phyloP scores from a whole-genome alignment of 768 basidiomycete genomes.

The Auriscalpium microsporum region DNA sequence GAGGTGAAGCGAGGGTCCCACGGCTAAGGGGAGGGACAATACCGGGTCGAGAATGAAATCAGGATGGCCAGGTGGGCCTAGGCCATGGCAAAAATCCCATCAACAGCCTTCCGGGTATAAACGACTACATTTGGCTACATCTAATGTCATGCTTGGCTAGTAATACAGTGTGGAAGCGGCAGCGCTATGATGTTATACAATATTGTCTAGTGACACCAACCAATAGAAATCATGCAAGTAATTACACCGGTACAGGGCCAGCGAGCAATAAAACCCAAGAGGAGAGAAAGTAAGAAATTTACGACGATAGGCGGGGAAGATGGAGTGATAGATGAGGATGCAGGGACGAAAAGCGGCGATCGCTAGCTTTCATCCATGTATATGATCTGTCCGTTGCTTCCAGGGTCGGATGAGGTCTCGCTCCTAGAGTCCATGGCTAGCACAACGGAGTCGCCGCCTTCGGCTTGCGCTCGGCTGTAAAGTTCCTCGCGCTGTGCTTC shows the following conservation, averaged over 20 bases:
- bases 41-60: background rate
- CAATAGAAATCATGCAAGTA: background rate
- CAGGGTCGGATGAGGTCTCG: background rate
- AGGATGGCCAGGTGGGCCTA: background rate
- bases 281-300: background rate
- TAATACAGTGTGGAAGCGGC: background rate
- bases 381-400: background rate
- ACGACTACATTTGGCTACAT: background rate
- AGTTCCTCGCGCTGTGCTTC: slow-evolving; percentile 39
- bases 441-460: slow-evolving; percentile 34
- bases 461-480: slow-evolving; percentile 41
- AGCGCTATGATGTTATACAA: background rate
- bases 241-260: background rate
- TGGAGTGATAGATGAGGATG: background rate
- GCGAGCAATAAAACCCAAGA: background rate
- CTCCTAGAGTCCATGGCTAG: slow-evolving; percentile 16
- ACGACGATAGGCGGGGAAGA: too few relatives aligned
- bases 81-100: background rate
- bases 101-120: background rate
- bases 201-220: background rate
- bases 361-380: slow-evolving; percentile 16
- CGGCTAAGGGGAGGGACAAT: background rate
- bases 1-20: background rate
- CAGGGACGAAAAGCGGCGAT: background rate
- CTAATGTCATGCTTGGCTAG: background rate